These are phyloP conservation scores for Podila clonocystis DNA, from an alignment of 192 early-diverging fungal species.

Conservation along the genomic window DNA sequence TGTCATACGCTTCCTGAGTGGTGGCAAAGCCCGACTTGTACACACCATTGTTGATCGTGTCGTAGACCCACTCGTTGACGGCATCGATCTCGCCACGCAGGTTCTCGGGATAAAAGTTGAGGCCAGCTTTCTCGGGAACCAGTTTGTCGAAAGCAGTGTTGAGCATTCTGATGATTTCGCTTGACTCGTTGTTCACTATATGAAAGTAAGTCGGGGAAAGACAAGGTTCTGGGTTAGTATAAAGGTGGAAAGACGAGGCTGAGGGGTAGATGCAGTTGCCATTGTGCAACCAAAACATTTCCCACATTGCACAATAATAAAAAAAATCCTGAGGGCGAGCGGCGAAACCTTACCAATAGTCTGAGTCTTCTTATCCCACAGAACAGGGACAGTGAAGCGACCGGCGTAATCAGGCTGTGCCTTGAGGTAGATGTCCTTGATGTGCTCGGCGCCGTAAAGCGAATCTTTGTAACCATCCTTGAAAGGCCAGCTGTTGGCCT, in stretches of 20 bases:
- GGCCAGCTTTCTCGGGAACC: slow-evolving; percentile 66
- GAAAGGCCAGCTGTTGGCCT: slow-evolving; percentile 86
- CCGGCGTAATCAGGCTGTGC: slow-evolving; percentile 79
- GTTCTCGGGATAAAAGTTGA: slow-evolving; percentile 85
- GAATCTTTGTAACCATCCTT: slow-evolving; percentile 77
- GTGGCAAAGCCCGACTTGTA: slow-evolving; percentile 95
- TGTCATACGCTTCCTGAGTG: slow-evolving; percentile 86
- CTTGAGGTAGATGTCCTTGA: slow-evolving; percentile 94
- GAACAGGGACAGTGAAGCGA: slow-evolving; percentile 93
- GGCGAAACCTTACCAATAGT: slow-evolving; percentile 74
- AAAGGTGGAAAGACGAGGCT: neutral
- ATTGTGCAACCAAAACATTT: slow-evolving; percentile 10
- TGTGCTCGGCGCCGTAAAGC: slow-evolving; percentile 76
- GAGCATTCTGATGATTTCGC: slow-evolving; percentile 95
- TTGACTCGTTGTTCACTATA: slow-evolving; percentile 89
- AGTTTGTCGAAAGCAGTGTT: slow-evolving; percentile 89
- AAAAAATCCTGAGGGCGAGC: neutral
- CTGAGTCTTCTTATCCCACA: slow-evolving; percentile 94
- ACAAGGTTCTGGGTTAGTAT: neutral
- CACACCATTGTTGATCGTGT: slow-evolving; percentile 96
- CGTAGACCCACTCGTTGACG: slow-evolving; percentile 92
- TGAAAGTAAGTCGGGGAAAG: neutral
- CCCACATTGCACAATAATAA: neutral
- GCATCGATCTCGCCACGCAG: slow-evolving; percentile 83
- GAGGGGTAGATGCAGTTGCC: too few relatives aligned